Conservation (phyloP, 495 filamentous ascomycete genomes). For the Hypoxylon intermedium region DNA sequence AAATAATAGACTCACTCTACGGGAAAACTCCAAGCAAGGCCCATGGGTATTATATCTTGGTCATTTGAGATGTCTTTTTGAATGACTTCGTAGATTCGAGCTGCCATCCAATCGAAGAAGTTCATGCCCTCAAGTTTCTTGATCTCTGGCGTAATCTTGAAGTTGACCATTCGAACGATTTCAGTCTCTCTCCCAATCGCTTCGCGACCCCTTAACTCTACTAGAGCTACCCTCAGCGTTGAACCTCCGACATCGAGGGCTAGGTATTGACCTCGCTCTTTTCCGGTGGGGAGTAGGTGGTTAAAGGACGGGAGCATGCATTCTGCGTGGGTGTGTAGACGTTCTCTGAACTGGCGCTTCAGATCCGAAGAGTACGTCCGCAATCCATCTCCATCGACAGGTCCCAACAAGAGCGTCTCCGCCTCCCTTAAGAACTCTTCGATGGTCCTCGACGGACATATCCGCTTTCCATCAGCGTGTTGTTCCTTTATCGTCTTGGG, state of each 20-base stretch:
- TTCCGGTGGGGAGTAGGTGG: slow-evolving; percentile 73
- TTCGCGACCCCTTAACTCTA: slow-evolving; percentile 67
- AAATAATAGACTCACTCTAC: slow-evolving; percentile 67
- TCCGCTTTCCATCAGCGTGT: slow-evolving; percentile 39
- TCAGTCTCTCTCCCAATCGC: slow-evolving; percentile 45
- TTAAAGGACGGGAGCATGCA: slow-evolving; percentile 71
- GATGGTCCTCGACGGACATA: slow-evolving; percentile 34
- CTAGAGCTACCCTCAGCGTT: slow-evolving; percentile 79
- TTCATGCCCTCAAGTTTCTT: slow-evolving; percentile 53
- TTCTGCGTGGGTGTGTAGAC: slow-evolving; percentile 52
- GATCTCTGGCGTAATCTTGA: slow-evolving; percentile 57
- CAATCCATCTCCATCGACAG: slow-evolving; percentile 48
- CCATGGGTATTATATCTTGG: slow-evolving; percentile 60
- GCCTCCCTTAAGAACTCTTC: slow-evolving; percentile 44
- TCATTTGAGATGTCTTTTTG: slow-evolving; percentile 44
- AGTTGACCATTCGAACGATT: slow-evolving; percentile 56
- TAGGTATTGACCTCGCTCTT: slow-evolving; percentile 69
- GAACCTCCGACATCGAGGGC: slow-evolving; percentile 75
- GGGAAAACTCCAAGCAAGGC: slow-evolving; percentile 87
- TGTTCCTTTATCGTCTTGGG: slow-evolving; percentile 47
- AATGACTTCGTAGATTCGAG: slow-evolving; percentile 68
- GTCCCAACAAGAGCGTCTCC: slow-evolving; percentile 48
- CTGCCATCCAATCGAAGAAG: slow-evolving; percentile 85
- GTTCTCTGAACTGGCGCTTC: slow-evolving; percentile 56
- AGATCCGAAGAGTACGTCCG: slow-evolving; percentile 50